Base-by-base conservation (phyloP, 2,329 filamentous ascomycete genomes). In the Ophiostoma ulmi region DNA sequence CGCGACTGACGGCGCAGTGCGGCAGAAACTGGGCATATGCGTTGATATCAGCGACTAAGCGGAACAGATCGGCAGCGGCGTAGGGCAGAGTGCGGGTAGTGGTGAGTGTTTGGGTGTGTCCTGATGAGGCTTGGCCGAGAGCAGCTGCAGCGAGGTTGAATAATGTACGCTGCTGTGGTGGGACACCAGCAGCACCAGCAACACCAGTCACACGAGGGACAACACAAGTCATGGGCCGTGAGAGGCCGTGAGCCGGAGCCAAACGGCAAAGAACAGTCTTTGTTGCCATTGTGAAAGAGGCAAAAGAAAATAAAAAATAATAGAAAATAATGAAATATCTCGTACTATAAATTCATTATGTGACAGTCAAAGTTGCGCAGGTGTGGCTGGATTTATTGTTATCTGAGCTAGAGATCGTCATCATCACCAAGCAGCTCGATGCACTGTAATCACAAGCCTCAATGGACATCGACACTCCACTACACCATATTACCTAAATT, bases 21-120 rank as follows among this genome's bases (percentile, higher is more conserved):
- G 95, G 95, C n/a, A 99, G 87, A 84, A 98, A 99, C 74, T 83
- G 79, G 52, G 86, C 83, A 86, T 99, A 99, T 73, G 88, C 88
- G 79, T 92, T 87, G 74, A 99, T 89, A 80, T 97, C 93, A 81
- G 93, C 89, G 79, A 99, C 94, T 70, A 97, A 86, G 75, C 85
- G 84, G 86, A 95, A 99, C 75, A 99, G 88, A 1, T 87, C 83
- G 5, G 80, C 76, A 41, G 88, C 83, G 0, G 89, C 81, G 83
- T 96, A 96, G 17, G 91, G 91, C 17, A 98, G 89, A 4, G 85
- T 90, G 73, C 93, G 91, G 26, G 85, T 84, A 13, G 93, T 93
- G 69, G 86, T 87, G 71, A 98, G 85, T 74, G 83, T 87, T 77
- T 94, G 91, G 79, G 79, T 75, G 72, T 77, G 71, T 75, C 39